A percentile compares a stretch with the other conserved stretches of the same genome.
Conservation (phyloP, 495 filamentous ascomycete species). For the Xylaria curta region DNA sequence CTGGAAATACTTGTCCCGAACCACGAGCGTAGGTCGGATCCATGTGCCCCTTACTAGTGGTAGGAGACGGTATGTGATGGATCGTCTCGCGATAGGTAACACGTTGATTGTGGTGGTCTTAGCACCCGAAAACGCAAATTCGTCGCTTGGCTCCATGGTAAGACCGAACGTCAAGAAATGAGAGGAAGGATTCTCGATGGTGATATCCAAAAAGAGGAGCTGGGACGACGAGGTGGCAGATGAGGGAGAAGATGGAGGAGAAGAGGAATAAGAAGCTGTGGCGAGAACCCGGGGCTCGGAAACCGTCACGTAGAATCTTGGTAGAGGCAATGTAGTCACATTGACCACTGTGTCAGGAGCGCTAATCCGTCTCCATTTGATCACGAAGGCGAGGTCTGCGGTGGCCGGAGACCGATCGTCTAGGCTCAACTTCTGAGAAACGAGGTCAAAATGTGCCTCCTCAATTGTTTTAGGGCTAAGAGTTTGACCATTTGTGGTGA, state of each 20-base stretch:
- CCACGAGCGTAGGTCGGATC: constrained; percentile 74
- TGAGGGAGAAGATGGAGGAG: constrained; percentile 25
- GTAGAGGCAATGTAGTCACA: constrained; percentile 69
- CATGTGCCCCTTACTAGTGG: constrained; percentile 65
- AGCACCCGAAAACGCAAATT: constrained; percentile 91
- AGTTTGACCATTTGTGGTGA: constrained; percentile 40
- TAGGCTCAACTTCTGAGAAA: constrained; percentile 72
- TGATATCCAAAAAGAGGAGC: constrained; percentile 61
- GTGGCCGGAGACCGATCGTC: constrained; percentile 78
- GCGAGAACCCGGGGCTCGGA: constrained; percentile 90
- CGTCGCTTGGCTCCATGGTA: constrained; percentile 88
- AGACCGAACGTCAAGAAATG: constrained; percentile 93
- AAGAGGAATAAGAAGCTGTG: constrained; percentile 55
- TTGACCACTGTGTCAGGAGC: constrained; percentile 50
- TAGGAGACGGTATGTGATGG: constrained; percentile 72
- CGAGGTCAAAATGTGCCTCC: constrained; percentile 72
- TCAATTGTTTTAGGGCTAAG: constrained; percentile 69
- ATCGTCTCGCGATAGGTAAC: constrained; percentile 76
- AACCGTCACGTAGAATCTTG: constrained; percentile 77
- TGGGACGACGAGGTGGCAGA: constrained; percentile 27
- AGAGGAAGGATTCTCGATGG: constrained; percentile 90
- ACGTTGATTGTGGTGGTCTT: constrained; percentile 80
- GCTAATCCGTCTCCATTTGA: constrained; percentile 72
- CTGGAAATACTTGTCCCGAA: constrained; percentile 88
- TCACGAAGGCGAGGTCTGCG: constrained; percentile 74